These are phyloP conservation scores for Filobasidium uniguttulatum DNA, from an alignment of 1,284 basidiomycete species.

Conservation along the genomic window DNA sequence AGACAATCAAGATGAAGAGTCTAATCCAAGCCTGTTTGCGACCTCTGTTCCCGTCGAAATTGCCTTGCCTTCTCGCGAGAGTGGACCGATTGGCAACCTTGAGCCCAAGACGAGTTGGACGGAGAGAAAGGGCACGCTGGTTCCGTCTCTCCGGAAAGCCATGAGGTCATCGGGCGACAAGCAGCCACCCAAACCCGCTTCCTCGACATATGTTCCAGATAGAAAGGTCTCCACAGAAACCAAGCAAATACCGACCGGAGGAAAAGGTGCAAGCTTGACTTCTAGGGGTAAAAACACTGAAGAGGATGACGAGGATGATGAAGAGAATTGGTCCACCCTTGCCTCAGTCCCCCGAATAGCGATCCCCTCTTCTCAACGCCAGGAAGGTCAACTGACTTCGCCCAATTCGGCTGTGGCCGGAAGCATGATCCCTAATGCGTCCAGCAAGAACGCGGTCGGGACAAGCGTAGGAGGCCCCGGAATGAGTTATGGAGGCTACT, in stretches of 20 bases:
- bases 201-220: too few species aligned
- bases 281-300: not conserved
- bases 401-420: too few species aligned
- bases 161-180: constrained; percentile 16
- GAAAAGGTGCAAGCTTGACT: not conserved
- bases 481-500: constrained; percentile 3
- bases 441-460: too few species aligned
- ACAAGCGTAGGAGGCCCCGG: not conserved
- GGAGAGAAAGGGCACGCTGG: constrained; percentile 26
- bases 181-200: too few species aligned
- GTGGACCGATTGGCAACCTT: constrained; percentile 1
- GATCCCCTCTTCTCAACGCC: not conserved
- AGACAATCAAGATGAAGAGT: constrained; percentile 15
- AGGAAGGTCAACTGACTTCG: too few species aligned
- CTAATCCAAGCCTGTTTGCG: constrained; percentile 18
- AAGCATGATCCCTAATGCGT: too few species aligned
- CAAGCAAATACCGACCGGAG: too few species aligned
- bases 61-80: constrained; percentile 9
- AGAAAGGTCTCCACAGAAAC: too few species aligned
- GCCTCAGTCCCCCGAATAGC: not conserved
- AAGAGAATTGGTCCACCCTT: not conserved
- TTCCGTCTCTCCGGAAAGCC: constrained; percentile 27
- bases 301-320: constrained; percentile 1
- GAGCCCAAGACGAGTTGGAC: constrained; percentile 30
- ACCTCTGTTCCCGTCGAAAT: constrained; percentile 32